Conservation (phyloP, 1,139 yeast species). For the Lizanozyma gosingica region DNA sequence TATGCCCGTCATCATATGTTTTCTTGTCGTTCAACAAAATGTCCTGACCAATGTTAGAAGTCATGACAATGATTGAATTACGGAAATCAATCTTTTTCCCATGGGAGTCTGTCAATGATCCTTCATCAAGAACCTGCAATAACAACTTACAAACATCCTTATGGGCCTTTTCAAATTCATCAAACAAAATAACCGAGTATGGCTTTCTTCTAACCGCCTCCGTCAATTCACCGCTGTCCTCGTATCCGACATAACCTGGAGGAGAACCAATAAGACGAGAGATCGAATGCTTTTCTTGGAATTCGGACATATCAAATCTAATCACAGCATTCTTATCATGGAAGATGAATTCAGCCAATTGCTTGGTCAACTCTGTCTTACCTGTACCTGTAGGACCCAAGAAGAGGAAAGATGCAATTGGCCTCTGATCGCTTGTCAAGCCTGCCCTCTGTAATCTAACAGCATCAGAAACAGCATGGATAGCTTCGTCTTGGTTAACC, state of each 20-base stretch:
- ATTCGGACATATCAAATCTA: slow-evolving; percentile 95
- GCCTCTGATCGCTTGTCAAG: slow-evolving; percentile 83
- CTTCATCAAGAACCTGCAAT: slow-evolving; percentile 91
- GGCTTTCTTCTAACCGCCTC: slow-evolving; percentile 95
- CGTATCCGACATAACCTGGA: slow-evolving; percentile 96
- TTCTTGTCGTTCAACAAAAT: slow-evolving; percentile 55
- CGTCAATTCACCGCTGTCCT: slow-evolving; percentile 90
- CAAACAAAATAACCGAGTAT: slow-evolving; percentile 84
- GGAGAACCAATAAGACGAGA: slow-evolving; percentile 94
- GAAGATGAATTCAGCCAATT: slow-evolving; percentile 83
- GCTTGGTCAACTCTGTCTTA: slow-evolving; percentile 89
- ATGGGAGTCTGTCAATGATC: slow-evolving; percentile 86
- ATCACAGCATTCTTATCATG: slow-evolving; percentile 81
- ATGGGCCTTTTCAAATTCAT: slow-evolving; percentile 96
- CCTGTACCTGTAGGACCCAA: slow-evolving; percentile 98
- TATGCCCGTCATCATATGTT: slow-evolving; percentile 35
- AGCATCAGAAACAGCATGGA: slow-evolving; percentile 82
- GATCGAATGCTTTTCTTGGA: slow-evolving; percentile 87
- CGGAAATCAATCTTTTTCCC: slow-evolving; percentile 92
- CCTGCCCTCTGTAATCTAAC: slow-evolving; percentile 96
- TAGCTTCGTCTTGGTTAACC: slow-evolving; percentile 94
- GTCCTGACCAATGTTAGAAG: slow-evolving; percentile 94
- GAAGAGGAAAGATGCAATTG: slow-evolving; percentile 93
- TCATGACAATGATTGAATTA: slow-evolving; percentile 93
- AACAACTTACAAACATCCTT: slow-evolving; percentile 84